Evolutionary conservation across 1,284 basidiomycete species (phyloP).

Genomic region (Trichosporon faecale): DNA sequence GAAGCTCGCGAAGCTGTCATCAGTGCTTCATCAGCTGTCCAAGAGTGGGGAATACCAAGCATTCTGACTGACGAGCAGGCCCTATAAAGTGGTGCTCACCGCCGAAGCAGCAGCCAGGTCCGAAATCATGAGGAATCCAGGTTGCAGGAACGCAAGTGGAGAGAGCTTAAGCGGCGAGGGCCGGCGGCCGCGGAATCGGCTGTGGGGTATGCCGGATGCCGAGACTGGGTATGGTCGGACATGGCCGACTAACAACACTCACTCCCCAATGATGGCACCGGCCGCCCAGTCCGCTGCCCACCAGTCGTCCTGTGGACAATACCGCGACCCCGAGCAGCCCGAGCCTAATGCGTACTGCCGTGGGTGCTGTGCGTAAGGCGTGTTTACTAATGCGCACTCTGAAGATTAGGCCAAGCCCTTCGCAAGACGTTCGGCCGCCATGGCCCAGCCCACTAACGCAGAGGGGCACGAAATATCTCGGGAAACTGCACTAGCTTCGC

Average conservation of each 20-base stretch:
- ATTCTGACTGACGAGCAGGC: neutral
- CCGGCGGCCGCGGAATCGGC: constrained; percentile 3
- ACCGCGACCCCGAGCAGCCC: neutral
- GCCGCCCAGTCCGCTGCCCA: neutral
- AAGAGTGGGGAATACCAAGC: neutral
- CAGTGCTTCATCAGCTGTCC: no score
- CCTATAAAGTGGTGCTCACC: neutral
- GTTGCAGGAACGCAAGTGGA: neutral
- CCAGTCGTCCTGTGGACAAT: neutral
- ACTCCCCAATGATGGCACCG: neutral
- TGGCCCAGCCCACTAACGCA: neutral
- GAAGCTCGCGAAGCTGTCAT: no score
- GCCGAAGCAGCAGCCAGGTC: neutral
- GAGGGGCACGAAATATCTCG: neutral
- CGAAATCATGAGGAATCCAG: constrained; percentile 4
- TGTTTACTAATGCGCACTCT: neutral
- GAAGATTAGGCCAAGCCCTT: neutral
- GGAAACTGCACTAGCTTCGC: neutral
- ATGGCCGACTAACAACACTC: neutral
- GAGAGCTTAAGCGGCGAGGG: neutral
- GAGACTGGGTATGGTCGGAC: neutral
- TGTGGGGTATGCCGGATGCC: constrained; percentile 8
- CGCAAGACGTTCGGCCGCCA: neutral
- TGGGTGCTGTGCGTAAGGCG: neutral
- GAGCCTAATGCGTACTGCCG: neutral